phyloP scores from a whole-genome alignment of 2,329 filamentous ascomycete species.

The Penicillium thymicola region DNA sequence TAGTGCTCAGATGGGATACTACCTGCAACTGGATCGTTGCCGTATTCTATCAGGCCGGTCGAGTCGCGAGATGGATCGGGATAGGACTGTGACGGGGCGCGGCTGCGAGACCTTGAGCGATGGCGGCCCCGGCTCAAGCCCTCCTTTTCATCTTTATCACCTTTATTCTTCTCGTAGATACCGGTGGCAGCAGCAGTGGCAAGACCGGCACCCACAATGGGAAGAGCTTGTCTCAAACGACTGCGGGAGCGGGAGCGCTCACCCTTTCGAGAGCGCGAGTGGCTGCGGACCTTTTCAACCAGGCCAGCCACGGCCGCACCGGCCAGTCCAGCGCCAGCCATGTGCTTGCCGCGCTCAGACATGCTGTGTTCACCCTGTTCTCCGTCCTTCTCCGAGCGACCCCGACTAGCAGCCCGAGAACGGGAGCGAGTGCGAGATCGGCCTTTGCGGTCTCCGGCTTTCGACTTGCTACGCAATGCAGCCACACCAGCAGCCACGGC shows the following conservation, averaged over 20 bases:
- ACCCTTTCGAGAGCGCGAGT: constrained; percentile 53
- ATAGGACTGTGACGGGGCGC: constrained; percentile 40
- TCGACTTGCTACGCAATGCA: constrained; percentile 54
- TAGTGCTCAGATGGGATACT: constrained; percentile 49
- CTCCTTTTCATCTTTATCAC: constrained; percentile 55
- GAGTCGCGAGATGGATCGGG: constrained; percentile 42
- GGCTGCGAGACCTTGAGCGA: constrained; percentile 48
- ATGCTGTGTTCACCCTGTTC: constrained; percentile 33
- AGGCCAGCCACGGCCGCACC: constrained; percentile 62
- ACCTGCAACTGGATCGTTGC: constrained; percentile 59
- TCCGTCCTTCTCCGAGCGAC: constrained; percentile 19
- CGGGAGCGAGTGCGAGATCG: constrained; percentile 49
- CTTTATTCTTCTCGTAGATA: constrained; percentile 62
- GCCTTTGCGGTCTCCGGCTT: constrained; percentile 48
- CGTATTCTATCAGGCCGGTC: constrained; percentile 61
- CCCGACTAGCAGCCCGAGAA: constrained; percentile 36
- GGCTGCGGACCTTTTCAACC: constrained; percentile 56
- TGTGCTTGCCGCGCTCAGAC: constrained; percentile 55
- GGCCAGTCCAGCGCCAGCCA: constrained; percentile 60
- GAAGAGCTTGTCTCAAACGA: constrained; percentile 54
- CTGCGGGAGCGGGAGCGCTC: constrained; percentile 53
- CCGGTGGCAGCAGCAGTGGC: constrained; percentile 60
- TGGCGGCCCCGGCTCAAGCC: constrained; percentile 36
- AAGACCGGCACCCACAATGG: constrained; percentile 59
- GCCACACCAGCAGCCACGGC: constrained; percentile 60